Evolutionary conservation across 2,329 filamentous ascomycete species (phyloP).

Genomic region (Dryadomyces quercus-mongolicae): DNA sequence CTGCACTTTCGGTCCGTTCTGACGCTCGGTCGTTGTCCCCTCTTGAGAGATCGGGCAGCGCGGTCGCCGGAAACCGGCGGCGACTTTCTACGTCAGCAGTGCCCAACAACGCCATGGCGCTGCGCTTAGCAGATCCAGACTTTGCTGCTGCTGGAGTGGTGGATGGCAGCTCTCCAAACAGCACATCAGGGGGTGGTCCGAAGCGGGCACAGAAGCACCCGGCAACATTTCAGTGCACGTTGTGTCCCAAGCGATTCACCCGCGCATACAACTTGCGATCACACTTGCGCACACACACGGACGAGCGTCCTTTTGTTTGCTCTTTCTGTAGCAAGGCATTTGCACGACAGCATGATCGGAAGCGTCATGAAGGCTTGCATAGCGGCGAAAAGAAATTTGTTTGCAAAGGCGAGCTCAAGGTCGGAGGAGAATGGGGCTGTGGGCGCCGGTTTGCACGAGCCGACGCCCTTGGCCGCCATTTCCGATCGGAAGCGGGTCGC

Average conservation of each 20-base stretch:
- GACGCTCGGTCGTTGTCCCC: conserved; percentile 47
- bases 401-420: conserved; percentile 81
- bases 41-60: conserved; percentile 38
- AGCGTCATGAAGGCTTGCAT: conserved; percentile 91
- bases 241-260: conserved; percentile 94
- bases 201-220: conserved; percentile 96
- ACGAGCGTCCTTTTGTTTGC: conserved; percentile 94
- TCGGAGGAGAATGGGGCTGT: conserved; percentile 80
- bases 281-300: conserved; percentile 89
- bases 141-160: conserved; percentile 58
- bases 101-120: conserved; percentile 59
- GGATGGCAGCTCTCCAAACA: conserved; percentile 39
- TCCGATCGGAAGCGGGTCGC: conserved; percentile 86
- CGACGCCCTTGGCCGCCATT: conserved; percentile 87
- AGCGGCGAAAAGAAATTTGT: conserved; percentile 98
- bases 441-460: conserved; percentile 87
- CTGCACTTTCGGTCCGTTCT: conserved; percentile 29
- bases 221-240: conserved; percentile 85
- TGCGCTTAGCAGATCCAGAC: conserved; percentile 80
- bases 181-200: conserved; percentile 42
- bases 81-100: conserved; percentile 54
- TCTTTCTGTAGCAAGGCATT: conserved; percentile 96
- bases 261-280: conserved; percentile 93
- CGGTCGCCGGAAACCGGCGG: conserved; percentile 33
- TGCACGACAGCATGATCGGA: conserved; percentile 91